These are phyloP conservation scores for Globisporangium paddicum DNA, from an alignment of 352 stramenopile species.

Conservation along the genomic window DNA sequence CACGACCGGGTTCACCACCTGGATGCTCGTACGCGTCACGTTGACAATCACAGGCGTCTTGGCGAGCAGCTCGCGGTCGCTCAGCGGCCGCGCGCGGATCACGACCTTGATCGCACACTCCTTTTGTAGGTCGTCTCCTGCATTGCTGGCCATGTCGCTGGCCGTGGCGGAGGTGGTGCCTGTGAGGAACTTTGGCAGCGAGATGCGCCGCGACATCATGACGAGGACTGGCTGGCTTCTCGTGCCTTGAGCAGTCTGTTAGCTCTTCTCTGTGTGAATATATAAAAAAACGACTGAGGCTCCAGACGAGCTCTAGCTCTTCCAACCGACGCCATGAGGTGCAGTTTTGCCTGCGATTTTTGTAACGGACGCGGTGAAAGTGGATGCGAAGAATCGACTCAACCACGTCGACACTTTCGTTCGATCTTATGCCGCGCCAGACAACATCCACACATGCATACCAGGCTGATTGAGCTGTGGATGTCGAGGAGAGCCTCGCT, in stretches of 20 bases:
- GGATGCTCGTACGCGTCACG: constrained; percentile 38
- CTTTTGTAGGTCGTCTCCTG: constrained; percentile 9
- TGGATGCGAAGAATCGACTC: background rate
- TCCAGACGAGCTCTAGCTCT: too few relatives aligned
- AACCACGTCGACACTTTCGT: too few relatives aligned
- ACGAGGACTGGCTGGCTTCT: too few relatives aligned
- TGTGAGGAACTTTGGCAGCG: constrained; percentile 19
- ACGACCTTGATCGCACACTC: constrained; percentile 69
- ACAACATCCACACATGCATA: background rate
- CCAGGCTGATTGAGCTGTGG: too few relatives aligned
- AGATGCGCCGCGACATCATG: constrained; percentile 14
- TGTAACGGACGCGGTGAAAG: background rate
- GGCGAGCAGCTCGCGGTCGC: constrained; percentile 38
- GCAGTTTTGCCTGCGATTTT: background rate
- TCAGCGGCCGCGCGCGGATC: constrained; percentile 67
- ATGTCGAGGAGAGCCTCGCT: too few relatives aligned
- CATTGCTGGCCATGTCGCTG: background rate
- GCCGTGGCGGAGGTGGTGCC: background rate
- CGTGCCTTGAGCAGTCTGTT: too few relatives aligned
- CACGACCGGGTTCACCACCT: constrained; percentile 60
- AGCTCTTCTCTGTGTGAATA: too few relatives aligned
- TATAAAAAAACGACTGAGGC: too few relatives aligned
- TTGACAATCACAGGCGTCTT: constrained; percentile 51
- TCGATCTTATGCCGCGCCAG: too few relatives aligned
- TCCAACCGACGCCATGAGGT: too few relatives aligned